These are phyloP conservation scores for Theobroma cacao DNA, from an alignment of 345 rosid genomes.

Conservation along the genomic window DNA sequence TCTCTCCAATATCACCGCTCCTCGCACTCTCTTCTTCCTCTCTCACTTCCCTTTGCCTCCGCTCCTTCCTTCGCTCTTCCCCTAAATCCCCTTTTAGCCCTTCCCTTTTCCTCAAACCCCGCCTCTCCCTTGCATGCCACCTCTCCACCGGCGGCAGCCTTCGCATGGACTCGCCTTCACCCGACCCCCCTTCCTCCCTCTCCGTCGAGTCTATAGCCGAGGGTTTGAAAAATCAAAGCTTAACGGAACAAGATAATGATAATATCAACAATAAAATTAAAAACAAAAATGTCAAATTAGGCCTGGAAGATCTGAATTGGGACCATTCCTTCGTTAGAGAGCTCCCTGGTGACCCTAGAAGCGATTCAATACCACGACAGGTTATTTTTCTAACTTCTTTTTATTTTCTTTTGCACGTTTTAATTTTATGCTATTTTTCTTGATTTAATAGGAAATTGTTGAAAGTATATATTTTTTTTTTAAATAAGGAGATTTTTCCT, in stretches of 20 bases:
- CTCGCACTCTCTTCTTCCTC: slow-evolving; percentile 16
- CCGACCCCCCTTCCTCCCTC: slow-evolving; percentile 27
- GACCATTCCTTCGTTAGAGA: slow-evolving; percentile 83
- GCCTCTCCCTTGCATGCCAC: slow-evolving; percentile 34
- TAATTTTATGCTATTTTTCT: background rate
- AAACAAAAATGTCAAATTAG: slow-evolving; percentile 14
- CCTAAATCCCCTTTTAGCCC: slow-evolving; percentile 28
- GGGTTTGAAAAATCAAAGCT: slow-evolving; percentile 65
- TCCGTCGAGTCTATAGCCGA: slow-evolving; percentile 65
- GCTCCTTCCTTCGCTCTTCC: background rate
- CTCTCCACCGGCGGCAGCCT: slow-evolving; percentile 30
- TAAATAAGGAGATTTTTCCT: background rate
- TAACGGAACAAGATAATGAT: slow-evolving; percentile 17
- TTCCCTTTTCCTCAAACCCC: slow-evolving; percentile 24
- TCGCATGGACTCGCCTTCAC: slow-evolving; percentile 49
- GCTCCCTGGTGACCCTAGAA: slow-evolving; percentile 81
- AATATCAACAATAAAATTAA: slow-evolving; percentile 18
- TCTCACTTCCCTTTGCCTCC: slow-evolving; percentile 9
- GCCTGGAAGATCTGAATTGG: slow-evolving; percentile 83
- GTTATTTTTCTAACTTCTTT: slow-evolving; percentile 29
- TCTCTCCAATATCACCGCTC: slow-evolving; percentile 22
- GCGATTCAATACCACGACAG: slow-evolving; percentile 73
- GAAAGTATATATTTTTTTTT: background rate
- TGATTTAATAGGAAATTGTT: background rate
- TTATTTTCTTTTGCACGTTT: background rate